Evolutionary conservation across 345 rosid genomes (phyloP), one percentile per base, ranked within the genome.

Genomic region (Euphorbia peplus): DNA sequence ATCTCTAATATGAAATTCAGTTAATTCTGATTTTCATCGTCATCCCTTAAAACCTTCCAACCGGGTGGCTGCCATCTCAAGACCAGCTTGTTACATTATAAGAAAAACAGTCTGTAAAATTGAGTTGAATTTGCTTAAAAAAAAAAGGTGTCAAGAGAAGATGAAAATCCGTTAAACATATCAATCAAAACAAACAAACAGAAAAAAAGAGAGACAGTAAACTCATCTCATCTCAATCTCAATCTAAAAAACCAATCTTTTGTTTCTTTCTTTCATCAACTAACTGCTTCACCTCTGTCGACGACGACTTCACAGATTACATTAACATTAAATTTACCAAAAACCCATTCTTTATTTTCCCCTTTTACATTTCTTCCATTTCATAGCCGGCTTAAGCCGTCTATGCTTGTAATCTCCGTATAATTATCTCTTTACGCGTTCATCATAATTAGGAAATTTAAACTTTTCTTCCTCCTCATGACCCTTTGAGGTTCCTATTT

Each of bases 381-480:
- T n/a, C n/a, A n/a, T n/a, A 73, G 72, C 68, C 71, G 76, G 76
- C 76, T 52, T 60, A 67, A 67, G 63, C 72, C 72, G 72, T 29
- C 62, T 60, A 8, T 14, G 21, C 14, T 44, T 24, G 13, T 44
- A 44, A 29, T 42, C 42, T 41, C 62, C 55, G 64, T 57, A 54
- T 68, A n/a, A n/a, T n/a, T n/a, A n/a, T 55, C 19, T 68, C 35
- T 59, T 58, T 47, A 57, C 86, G 84, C 84, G 86, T 84, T 80
- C 76, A 82, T n/a, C n/a, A n/a, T n/a, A n/a, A n/a, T n/a, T n/a
- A n/a, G n/a, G 4, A 32, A 32, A 32, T 32, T 6, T 2, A 50
- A 21, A 13, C 13, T 29, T 22, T 61, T 8, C 57, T 5, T n/a
- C 64, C 66, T 65, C 74, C 70, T 72, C 51, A 72, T 64, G 61